Conservation (phyloP, 129 eudicot genomes). For the Silybum marianum region DNA sequence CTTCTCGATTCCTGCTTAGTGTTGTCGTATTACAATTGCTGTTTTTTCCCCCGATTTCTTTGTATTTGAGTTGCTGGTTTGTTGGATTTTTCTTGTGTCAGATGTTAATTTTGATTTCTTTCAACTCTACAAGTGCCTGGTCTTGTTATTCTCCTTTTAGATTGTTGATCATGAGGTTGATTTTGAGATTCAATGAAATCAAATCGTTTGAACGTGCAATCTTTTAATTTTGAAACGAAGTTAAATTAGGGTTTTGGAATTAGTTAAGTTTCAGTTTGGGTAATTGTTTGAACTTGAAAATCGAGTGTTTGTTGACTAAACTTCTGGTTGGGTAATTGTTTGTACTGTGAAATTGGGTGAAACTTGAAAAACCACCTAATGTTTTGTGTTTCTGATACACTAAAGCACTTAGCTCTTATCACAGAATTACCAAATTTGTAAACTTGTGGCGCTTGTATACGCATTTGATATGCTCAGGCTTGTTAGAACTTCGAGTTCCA, state of each 20-base stretch:
- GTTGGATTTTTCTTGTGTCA: background rate
- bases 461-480: too few relatives aligned
- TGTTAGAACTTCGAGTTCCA: background rate
- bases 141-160: background rate
- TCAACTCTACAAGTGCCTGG: background rate
- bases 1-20: background rate
- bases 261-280: background rate
- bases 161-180: background rate
- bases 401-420: too few relatives aligned
- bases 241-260: too few relatives aligned
- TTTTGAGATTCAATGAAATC: background rate
- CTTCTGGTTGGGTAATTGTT: too few relatives aligned
- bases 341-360: too few relatives aligned
- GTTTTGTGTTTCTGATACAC: too few relatives aligned
- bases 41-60: background rate
- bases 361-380: too few relatives aligned
- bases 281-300: background rate
- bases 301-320: too few relatives aligned
- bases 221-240: background rate
- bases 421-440: too few relatives aligned
- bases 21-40: too few relatives aligned
- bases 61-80: background rate
- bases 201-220: background rate
- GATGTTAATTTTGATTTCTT: background rate
- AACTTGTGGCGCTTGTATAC: too few relatives aligned